phyloP scores from a whole-genome alignment of 352 stramenopile genomes.

The Pythium periplocum region DNA sequence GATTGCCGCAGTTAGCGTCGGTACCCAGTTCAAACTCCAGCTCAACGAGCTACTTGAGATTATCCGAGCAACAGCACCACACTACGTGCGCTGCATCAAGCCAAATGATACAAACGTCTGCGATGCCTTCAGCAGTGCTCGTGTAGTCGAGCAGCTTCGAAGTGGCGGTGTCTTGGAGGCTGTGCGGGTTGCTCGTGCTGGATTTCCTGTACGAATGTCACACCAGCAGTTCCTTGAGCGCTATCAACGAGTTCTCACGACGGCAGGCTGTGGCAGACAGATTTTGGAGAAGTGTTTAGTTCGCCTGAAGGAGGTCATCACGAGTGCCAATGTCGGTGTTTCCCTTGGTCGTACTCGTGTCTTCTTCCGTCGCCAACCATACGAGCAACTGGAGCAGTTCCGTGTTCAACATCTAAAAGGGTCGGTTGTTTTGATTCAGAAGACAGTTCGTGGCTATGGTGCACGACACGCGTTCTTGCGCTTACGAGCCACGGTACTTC shows the following conservation, averaged over 20 bases:
- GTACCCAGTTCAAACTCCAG: constrained; percentile 92
- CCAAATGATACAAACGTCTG: constrained; percentile 90
- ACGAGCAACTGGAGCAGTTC: constrained; percentile 89
- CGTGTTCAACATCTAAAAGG: constrained; percentile 22
- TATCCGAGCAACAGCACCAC: constrained; percentile 92
- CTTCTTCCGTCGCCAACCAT: constrained; percentile 92
- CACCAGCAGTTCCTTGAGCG: constrained; percentile 74
- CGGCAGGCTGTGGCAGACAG: not conserved
- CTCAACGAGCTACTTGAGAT: constrained; percentile 91
- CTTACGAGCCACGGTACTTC: constrained; percentile 29
- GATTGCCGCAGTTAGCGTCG: constrained; percentile 67
- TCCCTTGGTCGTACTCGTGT: constrained; percentile 90
- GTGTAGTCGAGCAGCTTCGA: constrained; percentile 81
- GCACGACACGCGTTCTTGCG: constrained; percentile 29
- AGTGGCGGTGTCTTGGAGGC: constrained; percentile 85
- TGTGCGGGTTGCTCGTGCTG: constrained; percentile 77
- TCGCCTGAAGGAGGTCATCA: constrained; percentile 6
- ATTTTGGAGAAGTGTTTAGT: constrained; percentile 9
- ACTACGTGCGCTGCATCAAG: constrained; percentile 99
- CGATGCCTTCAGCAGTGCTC: constrained; percentile 67
- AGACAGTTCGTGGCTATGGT: constrained; percentile 38
- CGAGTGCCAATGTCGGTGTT: constrained; percentile 23
- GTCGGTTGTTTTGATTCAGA: constrained; percentile 49
- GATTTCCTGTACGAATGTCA: constrained; percentile 79
- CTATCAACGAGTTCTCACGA: constrained; percentile 53